Evolutionary conservation across 2,329 filamentous ascomycete genomes (phyloP), one percentile per base, ranked within the genome.

Genomic region (Botrytis galanthina): DNA sequence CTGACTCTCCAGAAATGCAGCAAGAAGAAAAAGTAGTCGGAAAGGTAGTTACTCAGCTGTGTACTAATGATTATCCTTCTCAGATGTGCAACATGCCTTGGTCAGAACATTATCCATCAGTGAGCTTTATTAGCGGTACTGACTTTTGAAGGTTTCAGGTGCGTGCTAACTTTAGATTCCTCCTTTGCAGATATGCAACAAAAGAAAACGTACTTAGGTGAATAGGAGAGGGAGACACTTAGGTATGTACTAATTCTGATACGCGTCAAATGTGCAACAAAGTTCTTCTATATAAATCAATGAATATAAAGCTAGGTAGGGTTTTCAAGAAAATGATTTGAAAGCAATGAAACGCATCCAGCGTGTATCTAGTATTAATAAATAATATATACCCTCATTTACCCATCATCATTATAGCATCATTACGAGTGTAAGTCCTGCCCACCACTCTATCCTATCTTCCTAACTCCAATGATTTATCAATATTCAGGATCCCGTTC

Each of bases 291-390:
- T 29, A 5, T 54, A 16, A 54, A 29, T 0, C 6, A 18, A 29
- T 54, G 26, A 18, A 54, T 3, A 54, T 1, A 51, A n/a, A 26
- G 10, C 26, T n/a, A 51, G 26, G 6, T n/a, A 51, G 26, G 6
- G 1, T 14, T n/a, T 10, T 51, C 10, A 1, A 35, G 35, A n/a
- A 6, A n/a, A 9, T 0, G 14, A 26, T 3, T 10, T 10, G 48
- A 54, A 54, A 54, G 51, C 3, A 18, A 18, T 6, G 26, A 0
- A 29, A 29, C 26, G 51, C 6, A 29, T 8, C n/a, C 2, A 29
- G 14, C 26, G 48, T 54, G n/a, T 54, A 54, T 54, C 14, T 8
- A n/a, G 48, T 54, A 54, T 54, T 54, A 29, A 29, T 54, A 54
- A 54, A 54, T 29, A 29, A 8, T 54, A 29, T 54, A 8, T n/a